Base-by-base conservation (phyloP, 1,284 basidiomycete genomes). In the Coniferiporia weirii region DNA sequence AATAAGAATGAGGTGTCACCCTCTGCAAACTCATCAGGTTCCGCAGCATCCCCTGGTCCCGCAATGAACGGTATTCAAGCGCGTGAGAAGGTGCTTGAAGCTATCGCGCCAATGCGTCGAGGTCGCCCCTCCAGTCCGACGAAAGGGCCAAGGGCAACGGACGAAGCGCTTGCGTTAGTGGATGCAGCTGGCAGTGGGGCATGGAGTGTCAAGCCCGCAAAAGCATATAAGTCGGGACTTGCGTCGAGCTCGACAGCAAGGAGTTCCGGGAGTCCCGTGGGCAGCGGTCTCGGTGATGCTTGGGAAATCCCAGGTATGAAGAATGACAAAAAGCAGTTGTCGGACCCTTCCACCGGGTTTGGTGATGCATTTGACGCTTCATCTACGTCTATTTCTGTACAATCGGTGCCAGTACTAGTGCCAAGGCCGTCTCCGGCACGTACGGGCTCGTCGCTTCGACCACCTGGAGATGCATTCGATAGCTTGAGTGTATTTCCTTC, bases 21-120 rank as follows among this genome's bases (percentile, higher is more conserved):
- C 36, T 53, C 44, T 32, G 22, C 32, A n/a, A 57, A 56, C 12
- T 38, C 48, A 3, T 38, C 48, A 20, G 48, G 51, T 15, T 36
- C 51, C 8, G 27, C 35, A 17, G 19, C 34, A 19, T 45, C 56
- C 32, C 64, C 67, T 13, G 63, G 71, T 12, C 67, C 71, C 64
- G 70, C 67, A 64, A 79, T 77, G 61, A 75, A 82, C 22, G 85
- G 83, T 32, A 68, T 83, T 17, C 83, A 87, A 65, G 84, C 85
- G 10, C 80, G 85, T 32, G 87, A 90, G 59, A 86, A 82, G 66
- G 85, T 88, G 4, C 73, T 89, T 20, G 88, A 89, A 65, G 86
- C 86, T 12, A 86, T 89, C 61, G 84, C 84, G 38, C 87, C 89
- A 0, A 85, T 90, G 84, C 81, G 89, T 50, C 78, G 89, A 45